Evolutionary conservation across 83 land plant species (phyloP).

Genomic region (Picea mariana): DNA sequence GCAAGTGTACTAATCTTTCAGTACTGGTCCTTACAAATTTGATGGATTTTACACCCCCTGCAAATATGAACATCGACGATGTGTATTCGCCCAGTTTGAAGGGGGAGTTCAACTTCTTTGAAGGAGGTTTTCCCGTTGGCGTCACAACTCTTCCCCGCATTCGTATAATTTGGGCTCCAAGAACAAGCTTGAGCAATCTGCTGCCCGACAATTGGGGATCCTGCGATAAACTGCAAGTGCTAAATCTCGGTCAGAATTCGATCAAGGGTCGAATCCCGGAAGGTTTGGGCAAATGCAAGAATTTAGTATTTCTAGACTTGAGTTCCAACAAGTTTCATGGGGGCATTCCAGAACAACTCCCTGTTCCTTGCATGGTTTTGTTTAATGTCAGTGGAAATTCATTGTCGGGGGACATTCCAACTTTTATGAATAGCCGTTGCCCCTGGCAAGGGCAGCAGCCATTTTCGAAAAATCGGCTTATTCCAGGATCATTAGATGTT

Average conservation of each 20-base stretch:
- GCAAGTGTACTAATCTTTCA: conserved; percentile 40
- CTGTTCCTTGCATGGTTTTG: conserved; percentile 58
- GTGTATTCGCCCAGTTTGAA: conserved; percentile 8
- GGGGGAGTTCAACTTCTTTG: conserved; percentile 54
- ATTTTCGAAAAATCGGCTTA: background rate
- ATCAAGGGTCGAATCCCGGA: conserved; percentile 30
- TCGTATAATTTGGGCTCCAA: conserved; percentile 58
- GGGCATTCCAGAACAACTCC: conserved; percentile 35
- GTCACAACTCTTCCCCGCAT: conserved; percentile 32
- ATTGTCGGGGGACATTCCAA: conserved; percentile 45
- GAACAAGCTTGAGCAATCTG: conserved; percentile 39
- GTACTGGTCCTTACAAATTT: conserved; percentile 50
- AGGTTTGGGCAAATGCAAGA: conserved; percentile 35
- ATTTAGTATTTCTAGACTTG: conserved; percentile 43
- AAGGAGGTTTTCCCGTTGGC: conserved; percentile 34
- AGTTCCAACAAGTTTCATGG: conserved; percentile 48
- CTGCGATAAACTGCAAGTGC: conserved; percentile 29
- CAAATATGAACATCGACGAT: background rate
- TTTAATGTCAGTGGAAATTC: conserved; percentile 66
- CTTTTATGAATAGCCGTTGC: conserved; percentile 22
- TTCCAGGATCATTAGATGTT: conserved; percentile 1
- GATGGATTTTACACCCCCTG: conserved; percentile 5
- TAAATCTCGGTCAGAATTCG: conserved; percentile 47
- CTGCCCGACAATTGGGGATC: conserved; percentile 29
- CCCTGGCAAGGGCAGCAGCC: background rate